These are phyloP conservation scores for Leccinum solheimii DNA, from an alignment of 1,284 basidiomycete genomes.

Conservation along the genomic window DNA sequence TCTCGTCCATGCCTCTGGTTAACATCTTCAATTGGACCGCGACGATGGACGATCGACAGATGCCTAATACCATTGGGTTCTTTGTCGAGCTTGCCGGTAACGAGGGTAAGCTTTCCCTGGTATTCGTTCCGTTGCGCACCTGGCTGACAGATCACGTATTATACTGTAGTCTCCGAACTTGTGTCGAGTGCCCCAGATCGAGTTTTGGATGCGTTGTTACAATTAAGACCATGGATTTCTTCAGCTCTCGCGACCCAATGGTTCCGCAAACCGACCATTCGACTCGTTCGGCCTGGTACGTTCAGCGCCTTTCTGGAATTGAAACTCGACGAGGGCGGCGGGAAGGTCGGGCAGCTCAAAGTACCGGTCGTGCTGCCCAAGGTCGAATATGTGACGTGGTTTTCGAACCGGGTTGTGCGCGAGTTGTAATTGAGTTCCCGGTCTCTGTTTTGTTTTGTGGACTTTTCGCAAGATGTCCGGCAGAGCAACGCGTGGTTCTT, in stretches of 20 bases:
- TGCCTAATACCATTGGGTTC: not conserved
- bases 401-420: not conserved
- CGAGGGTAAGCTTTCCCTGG: not conserved
- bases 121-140: not conserved
- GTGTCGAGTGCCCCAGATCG: not conserved
- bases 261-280: not conserved
- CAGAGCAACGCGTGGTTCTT: too few relatives aligned
- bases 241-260: not conserved
- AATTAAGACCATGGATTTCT: not conserved
- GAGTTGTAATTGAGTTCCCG: not conserved
- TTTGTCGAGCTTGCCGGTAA: not conserved
- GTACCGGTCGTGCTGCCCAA: not conserved
- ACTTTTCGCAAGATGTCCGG: not conserved
- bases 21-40: not conserved
- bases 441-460: too few relatives aligned
- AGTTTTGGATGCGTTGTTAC: not conserved
- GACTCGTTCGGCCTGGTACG: not conserved
- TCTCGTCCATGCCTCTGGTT: slow-evolving; percentile 2
- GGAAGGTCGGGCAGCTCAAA: not conserved
- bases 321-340: not conserved
- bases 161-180: not conserved
- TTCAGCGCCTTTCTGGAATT: not conserved
- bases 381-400: not conserved
- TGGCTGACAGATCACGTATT: not conserved
- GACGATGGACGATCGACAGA: not conserved